Percentiles rank a stretch among this genome's conserved stretches.
These are phyloP conservation scores for Rhizoctonia solani DNA, from an alignment of 1,284 basidiomycete species.

Conservation along the genomic window DNA sequence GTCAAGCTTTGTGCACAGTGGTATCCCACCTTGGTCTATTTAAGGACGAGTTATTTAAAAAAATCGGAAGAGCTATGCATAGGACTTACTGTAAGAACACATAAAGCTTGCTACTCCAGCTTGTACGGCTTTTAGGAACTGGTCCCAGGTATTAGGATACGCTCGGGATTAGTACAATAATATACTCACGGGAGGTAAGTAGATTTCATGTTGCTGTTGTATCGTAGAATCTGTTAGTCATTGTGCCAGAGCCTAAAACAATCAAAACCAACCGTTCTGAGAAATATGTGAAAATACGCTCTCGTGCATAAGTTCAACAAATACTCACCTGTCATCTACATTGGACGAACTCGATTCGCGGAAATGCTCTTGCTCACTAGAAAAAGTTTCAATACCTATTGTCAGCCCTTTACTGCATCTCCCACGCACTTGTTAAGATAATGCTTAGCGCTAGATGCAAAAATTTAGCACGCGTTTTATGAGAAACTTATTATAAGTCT, in stretches of 20 bases:
- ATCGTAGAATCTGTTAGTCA: neutral
- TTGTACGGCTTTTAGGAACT: conserved; percentile 66
- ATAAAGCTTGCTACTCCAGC: conserved; percentile 70
- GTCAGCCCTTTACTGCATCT: neutral
- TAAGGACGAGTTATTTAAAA: neutral
- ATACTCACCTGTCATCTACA: conserved; percentile 64
- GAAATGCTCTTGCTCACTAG: conserved; percentile 61
- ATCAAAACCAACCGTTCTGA: conserved; percentile 24
- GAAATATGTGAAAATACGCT: neutral
- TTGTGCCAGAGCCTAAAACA: neutral
- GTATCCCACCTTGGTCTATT: conserved; percentile 51
- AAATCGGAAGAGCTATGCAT: neutral
- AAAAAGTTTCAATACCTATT: neutral
- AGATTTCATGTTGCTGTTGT: conserved; percentile 59
- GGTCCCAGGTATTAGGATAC: neutral
- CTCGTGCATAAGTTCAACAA: neutral
- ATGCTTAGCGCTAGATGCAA: conserved; percentile 58
- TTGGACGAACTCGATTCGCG: conserved; percentile 58
- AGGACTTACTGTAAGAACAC: conserved; percentile 65
- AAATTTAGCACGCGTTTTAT: conserved; percentile 41
- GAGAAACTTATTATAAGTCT: no score
- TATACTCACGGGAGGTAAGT: conserved; percentile 52
- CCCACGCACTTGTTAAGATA: conserved; percentile 61
- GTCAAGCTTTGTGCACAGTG: neutral
- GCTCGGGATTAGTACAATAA: neutral